Conservation (phyloP, 345 rosid genomes). For the Eucalyptus brandiana region DNA sequence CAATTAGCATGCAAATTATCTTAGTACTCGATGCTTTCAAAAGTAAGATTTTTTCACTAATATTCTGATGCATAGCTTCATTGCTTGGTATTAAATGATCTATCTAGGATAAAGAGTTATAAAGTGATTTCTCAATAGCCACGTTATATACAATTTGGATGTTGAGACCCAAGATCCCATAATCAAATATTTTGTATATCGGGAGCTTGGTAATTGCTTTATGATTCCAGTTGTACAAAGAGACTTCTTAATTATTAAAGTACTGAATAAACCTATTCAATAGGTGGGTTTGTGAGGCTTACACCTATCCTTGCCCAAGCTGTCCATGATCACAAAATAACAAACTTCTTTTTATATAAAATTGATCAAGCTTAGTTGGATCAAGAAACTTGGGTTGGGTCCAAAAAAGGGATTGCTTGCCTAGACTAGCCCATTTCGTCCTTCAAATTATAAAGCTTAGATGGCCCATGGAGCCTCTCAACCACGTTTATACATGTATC, state of each 20-base stretch:
- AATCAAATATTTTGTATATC: not conserved
- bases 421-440: not conserved
- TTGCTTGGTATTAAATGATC: not conserved
- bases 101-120: no score
- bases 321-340: no score
- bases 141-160: not conserved
- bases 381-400: not conserved
- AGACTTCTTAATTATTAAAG: no score
- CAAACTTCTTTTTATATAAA: not conserved
- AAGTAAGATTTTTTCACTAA: not conserved
- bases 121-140: no score
- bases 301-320: no score
- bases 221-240: not conserved
- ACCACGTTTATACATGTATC: not conserved
- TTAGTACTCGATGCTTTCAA: not conserved
- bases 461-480: not conserved
- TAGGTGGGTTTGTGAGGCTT: no score
- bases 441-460: not conserved
- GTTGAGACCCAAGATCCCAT: not conserved
- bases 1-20: not conserved
- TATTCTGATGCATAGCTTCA: not conserved
- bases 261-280: no score
- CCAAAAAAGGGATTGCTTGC: not conserved
- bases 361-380: not conserved
- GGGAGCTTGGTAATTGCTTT: not conserved